Conservation (phyloP, 2,329 filamentous ascomycete species). For the Fusarium armeniacum region DNA sequence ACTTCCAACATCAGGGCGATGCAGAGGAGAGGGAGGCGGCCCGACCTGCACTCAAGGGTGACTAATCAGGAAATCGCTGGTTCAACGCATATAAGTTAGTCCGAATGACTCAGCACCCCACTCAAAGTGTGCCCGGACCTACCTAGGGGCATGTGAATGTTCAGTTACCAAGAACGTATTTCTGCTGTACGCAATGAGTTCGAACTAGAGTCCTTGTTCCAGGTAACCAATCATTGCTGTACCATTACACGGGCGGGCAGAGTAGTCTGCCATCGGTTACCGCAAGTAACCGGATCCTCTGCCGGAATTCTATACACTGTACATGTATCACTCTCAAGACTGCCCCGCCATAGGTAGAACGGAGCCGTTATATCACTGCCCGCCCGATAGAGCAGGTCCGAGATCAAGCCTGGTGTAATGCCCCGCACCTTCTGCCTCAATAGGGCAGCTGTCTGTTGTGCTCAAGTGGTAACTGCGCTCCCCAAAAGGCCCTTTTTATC, state of each 20-base stretch:
- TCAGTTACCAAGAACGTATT: background rate
- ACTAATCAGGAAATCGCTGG: constrained; percentile 32
- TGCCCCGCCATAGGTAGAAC: constrained; percentile 49
- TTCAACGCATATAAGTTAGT: constrained; percentile 17
- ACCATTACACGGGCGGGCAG: constrained; percentile 2
- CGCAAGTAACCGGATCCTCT: constrained; percentile 49
- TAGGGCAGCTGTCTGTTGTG: constrained; percentile 49
- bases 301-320: constrained; percentile 15
- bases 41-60: constrained; percentile 18
- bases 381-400: constrained; percentile 48
- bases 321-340: constrained; percentile 12
- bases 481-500: constrained; percentile 48
- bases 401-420: constrained; percentile 55
- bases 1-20: constrained; percentile 28
- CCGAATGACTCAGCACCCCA: constrained; percentile 19
- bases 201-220: constrained; percentile 17
- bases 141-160: background rate
- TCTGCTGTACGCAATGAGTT: background rate
- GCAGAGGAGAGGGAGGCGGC: constrained; percentile 22
- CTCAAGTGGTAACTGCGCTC: constrained; percentile 43
- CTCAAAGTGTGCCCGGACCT: background rate
- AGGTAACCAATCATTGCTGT: constrained; percentile 44
- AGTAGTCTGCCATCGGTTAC: constrained; percentile 48
- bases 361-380: constrained; percentile 42
- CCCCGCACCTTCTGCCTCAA: constrained; percentile 61